These are phyloP conservation scores for Exophiala dermatitidis DNA, from an alignment of 2,329 filamentous ascomycete species.

Conservation along the genomic window DNA sequence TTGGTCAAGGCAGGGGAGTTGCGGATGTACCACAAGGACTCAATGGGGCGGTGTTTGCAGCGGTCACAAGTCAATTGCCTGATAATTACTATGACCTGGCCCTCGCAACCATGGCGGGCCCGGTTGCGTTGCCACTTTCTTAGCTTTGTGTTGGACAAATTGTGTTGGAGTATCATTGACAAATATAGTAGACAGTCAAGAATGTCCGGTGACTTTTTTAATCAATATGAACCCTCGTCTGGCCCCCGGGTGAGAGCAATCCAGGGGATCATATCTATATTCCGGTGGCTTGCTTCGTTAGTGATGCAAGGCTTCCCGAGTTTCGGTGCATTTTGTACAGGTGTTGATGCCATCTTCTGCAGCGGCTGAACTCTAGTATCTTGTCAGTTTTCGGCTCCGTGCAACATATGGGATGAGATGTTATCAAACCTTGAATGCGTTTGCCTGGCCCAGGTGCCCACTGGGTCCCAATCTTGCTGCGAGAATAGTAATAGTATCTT, in stretches of 20 bases:
- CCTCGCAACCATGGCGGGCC: conserved; percentile 15
- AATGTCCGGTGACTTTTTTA: background rate
- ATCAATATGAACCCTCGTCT: background rate
- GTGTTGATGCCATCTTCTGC: conserved; percentile 1
- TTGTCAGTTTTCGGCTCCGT: conserved; percentile 3
- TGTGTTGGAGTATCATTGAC: background rate
- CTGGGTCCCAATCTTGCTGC: conserved; percentile 1
- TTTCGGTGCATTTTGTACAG: conserved; percentile 1
- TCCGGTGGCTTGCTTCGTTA: too few relatives aligned
- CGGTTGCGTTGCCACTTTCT: background rate
- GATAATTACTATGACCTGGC: conserved; percentile 19
- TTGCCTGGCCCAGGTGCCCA: conserved; percentile 1
- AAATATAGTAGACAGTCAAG: background rate
- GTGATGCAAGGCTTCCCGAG: conserved; percentile 3
- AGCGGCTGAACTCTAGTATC: conserved; percentile 2
- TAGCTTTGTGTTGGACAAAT: too few relatives aligned
- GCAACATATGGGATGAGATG: conserved; percentile 1
- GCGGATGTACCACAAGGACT: conserved; percentile 22
- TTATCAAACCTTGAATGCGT: background rate
- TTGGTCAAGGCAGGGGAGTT: conserved; percentile 15
- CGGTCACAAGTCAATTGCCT: conserved; percentile 23
- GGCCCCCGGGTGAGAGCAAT: too few relatives aligned
- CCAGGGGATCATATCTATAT: too few relatives aligned
- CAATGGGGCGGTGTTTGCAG: conserved; percentile 24
- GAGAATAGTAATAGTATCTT: conserved; percentile 4